Evolutionary conservation across 1,284 basidiomycete genomes (phyloP), one percentile per base, ranked within the genome.

Genomic region (Trametes pubescens): DNA sequence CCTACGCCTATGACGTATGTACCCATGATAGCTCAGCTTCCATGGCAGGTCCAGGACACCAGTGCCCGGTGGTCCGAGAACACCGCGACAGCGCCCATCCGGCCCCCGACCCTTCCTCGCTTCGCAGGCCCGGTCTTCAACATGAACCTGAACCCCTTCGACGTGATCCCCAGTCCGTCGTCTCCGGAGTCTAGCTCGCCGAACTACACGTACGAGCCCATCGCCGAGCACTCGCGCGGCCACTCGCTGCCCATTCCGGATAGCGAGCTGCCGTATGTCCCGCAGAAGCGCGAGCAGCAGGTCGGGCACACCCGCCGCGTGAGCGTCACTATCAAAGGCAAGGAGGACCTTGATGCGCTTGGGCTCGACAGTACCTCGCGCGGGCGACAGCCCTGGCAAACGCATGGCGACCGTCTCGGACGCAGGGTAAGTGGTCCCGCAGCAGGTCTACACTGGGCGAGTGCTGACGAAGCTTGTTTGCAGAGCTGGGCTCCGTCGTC

Each of bases 261-360:
- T 29, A 64, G 67, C 26, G 71, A 72, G 47, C 71, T 76, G 56
- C 74, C 74, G 35, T 75, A 74, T 56, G 64, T 65, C 22, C 68
- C 73, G 18, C 66, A 67, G 43, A 60, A 65, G 68, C 40, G 24
- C 10, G 47, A 64, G 34, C 72, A 71, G 65, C 65, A 67, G 47
- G 64, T 54, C 46, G 72, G 75, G 11, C 74, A 74, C 57, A 70
- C 73, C 38, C 68, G 71, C 21, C 72, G 75, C 7, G 61, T 75
- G 51, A 76, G 74, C 65, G 74, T 75, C 37, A 59, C 71, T 22
- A 60, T 73, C 63, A 71, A 69, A 63, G 71, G 70, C 66, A 74
- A 69, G 65, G 72, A 73, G 51, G 73, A 73, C 54, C 60, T 71
- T 13, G 75, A 74, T 53, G 73, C 71, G 34, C 63, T 71, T 38